Conservation (phyloP, 2,329 filamentous ascomycete genomes). For the Fusarium sp. region DNA sequence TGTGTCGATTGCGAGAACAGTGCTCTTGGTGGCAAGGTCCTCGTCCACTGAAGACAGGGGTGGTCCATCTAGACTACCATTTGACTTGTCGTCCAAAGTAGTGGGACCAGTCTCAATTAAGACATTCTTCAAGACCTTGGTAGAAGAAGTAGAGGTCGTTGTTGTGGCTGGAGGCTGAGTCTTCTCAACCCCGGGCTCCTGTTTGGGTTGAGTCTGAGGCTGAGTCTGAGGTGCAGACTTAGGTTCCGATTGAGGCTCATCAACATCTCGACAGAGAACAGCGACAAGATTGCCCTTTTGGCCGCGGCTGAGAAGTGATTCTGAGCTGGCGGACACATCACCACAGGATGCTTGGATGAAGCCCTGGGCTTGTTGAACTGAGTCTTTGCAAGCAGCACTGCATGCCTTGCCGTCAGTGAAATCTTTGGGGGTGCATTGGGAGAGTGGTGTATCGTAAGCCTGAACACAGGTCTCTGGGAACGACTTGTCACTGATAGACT, state of each 20-base stretch:
- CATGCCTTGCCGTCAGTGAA: constrained; percentile 52
- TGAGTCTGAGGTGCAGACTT: constrained; percentile 2
- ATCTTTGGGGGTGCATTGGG: constrained; percentile 48
- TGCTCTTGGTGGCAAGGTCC: constrained; percentile 32
- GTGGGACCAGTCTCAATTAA: constrained; percentile 22
- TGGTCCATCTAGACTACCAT: constrained; percentile 9
- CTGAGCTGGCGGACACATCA: constrained; percentile 33
- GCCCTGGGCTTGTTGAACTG: constrained; percentile 41
- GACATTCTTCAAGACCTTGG: constrained; percentile 26
- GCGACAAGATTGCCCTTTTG: constrained; percentile 50
- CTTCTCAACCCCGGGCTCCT: constrained; percentile 11
- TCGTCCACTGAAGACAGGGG: constrained; percentile 26
- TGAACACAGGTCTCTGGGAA: constrained; percentile 51
- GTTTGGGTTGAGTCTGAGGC: constrained; percentile 10
- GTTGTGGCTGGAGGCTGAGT: constrained; percentile 2
- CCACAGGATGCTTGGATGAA: constrained; percentile 44
- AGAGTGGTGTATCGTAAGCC: constrained; percentile 54
- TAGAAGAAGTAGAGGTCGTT: not conserved
- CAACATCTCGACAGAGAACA: constrained; percentile 46
- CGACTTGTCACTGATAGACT: constrained; percentile 50
- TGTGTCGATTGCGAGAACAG: constrained; percentile 33
- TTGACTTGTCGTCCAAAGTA: not conserved
- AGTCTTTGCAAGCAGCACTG: constrained; percentile 49
- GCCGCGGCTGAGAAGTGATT: constrained; percentile 51
- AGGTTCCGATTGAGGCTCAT: constrained; percentile 18